phyloP scores from a whole-genome alignment of 495 filamentous ascomycete genomes.

The Trichoderma reesei region DNA sequence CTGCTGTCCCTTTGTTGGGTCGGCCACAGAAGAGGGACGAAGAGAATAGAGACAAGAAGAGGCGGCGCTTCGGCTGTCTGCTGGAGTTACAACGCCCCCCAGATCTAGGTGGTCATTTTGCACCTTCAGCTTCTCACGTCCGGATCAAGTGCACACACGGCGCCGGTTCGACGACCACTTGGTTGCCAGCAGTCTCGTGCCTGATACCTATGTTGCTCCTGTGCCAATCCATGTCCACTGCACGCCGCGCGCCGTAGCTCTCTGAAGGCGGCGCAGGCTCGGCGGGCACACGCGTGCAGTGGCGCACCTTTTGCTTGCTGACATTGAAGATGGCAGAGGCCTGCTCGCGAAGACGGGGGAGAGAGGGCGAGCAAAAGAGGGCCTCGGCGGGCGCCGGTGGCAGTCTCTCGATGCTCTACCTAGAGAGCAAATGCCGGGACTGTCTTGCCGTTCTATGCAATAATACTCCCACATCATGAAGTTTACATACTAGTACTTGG shows the following conservation, averaged over 20 bases:
- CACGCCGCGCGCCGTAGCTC: background rate
- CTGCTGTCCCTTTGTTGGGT: background rate
- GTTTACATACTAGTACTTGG: too few relatives aligned
- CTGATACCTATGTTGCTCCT: too few relatives aligned
- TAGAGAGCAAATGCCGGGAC: too few relatives aligned
- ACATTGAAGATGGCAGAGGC: too few relatives aligned
- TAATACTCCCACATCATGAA: too few relatives aligned
- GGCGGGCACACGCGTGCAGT: background rate
- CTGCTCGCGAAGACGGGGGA: background rate
- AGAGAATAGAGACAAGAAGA: too few relatives aligned
- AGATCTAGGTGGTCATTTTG: constrained; percentile 4
- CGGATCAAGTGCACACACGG: background rate
- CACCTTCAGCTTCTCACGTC: background rate
- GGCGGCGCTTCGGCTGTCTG: background rate
- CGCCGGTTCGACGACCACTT: background rate
- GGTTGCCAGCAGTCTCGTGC: background rate
- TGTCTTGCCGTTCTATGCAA: too few relatives aligned
- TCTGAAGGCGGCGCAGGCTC: background rate
- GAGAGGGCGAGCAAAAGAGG: background rate
- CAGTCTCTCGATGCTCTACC: too few relatives aligned
- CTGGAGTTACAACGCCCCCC: background rate
- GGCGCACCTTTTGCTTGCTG: background rate
- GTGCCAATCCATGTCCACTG: background rate
- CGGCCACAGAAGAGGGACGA: background rate
- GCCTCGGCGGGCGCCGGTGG: too few relatives aligned